phyloP scores from a whole-genome alignment of 306 rosid genomes.

The Prunus dulcis region DNA sequence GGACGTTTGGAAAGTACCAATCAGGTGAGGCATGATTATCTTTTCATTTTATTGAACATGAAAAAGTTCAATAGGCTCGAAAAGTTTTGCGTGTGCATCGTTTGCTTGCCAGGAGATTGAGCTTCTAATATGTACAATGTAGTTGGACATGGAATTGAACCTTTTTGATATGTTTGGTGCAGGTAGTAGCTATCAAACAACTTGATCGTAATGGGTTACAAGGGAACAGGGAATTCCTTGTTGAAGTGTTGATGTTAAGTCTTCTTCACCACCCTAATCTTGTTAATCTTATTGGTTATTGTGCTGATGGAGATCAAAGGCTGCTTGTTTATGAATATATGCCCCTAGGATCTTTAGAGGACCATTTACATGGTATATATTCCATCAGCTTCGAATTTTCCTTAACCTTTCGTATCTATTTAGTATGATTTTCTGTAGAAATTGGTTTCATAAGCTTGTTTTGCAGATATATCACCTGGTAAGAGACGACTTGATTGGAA shows the following conservation, averaged over 20 bases:
- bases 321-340: slow-evolving; percentile 89
- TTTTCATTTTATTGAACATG: not conserved
- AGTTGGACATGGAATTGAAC: slow-evolving; percentile 18
- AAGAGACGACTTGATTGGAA: slow-evolving; percentile 79
- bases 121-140: not conserved
- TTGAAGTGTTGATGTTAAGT: slow-evolving; percentile 92
- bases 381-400: slow-evolving; percentile 8
- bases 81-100: not conserved
- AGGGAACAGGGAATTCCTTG: slow-evolving; percentile 93
- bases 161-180: slow-evolving; percentile 28
- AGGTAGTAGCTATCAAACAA: slow-evolving; percentile 91
- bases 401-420: not conserved
- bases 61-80: not conserved
- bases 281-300: slow-evolving; percentile 88
- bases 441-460: slow-evolving; percentile 24
- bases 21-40: slow-evolving; percentile 51
- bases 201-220: slow-evolving; percentile 91
- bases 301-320: slow-evolving; percentile 99
- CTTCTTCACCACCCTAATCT: slow-evolving; percentile 92
- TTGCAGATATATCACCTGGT: slow-evolving; percentile 70
- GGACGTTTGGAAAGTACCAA: slow-evolving; percentile 71
- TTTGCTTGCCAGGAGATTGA: not conserved
- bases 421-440: slow-evolving; percentile 1
- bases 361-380: slow-evolving; percentile 74
- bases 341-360: slow-evolving; percentile 91